Evolutionary conservation across 1,284 basidiomycete genomes (phyloP).

Genomic region (Leccinum subspadiceum): DNA sequence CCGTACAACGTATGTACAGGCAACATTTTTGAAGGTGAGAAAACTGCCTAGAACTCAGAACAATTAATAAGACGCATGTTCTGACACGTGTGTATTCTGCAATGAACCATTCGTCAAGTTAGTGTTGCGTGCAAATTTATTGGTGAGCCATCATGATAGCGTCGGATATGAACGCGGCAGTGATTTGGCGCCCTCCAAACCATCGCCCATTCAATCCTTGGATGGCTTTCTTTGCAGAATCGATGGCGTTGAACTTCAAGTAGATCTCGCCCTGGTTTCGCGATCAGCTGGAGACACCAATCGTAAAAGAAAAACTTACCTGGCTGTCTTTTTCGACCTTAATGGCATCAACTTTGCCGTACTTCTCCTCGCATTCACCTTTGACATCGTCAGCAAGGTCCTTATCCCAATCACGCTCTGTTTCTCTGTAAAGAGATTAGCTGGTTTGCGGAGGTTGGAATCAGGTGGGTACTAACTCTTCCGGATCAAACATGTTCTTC

Average conservation of each 20-base stretch:
- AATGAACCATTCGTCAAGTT: conserved; percentile 30
- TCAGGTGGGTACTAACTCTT: conserved; percentile 62
- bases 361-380: conserved; percentile 89
- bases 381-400: conserved; percentile 97
- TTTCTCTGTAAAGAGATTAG: conserved; percentile 62
- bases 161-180: conserved; percentile 85
- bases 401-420: conserved; percentile 93
- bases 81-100: conserved; percentile 25
- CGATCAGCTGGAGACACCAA: not conserved
- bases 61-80: conserved; percentile 28
- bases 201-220: conserved; percentile 92
- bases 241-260: conserved; percentile 83
- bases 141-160: conserved; percentile 91
- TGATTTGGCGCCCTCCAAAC: conserved; percentile 90
- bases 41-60: conserved; percentile 34
- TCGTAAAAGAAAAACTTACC: conserved; percentile 43
- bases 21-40: conserved; percentile 30
- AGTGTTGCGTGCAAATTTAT: conserved; percentile 37
- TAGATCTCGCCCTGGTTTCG: conserved; percentile 91
- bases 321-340: conserved; percentile 93
- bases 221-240: conserved; percentile 80
- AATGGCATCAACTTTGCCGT: conserved; percentile 84
- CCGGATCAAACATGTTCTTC: conserved; percentile 96
- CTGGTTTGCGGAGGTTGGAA: conserved; percentile 8
- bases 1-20: conserved; percentile 35